Evolutionary conservation across 371 early-diverging fungal genomes (phyloP), one percentile per base, ranked within the genome.

Genomic region (Lichtheimia hyalospora): DNA sequence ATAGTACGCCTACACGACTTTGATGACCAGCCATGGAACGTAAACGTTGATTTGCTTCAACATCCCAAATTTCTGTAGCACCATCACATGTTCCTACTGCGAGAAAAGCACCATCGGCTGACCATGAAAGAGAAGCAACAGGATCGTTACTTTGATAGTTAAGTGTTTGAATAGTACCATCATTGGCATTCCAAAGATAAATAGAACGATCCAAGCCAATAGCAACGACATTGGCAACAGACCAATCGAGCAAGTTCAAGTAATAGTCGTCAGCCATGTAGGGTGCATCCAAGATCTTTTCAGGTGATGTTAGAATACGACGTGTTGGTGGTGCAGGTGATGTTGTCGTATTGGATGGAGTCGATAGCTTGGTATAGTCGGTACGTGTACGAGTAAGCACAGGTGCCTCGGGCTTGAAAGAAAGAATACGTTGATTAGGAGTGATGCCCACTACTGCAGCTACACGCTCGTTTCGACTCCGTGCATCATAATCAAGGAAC

Each of bases 241-340:
- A 91, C 99, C 99, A 99, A 67, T 97, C 98, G 24, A 99, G 72
- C 44, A 99, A 67, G 69, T 99, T 99, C 24, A 98, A 80, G 70
- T 99, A 99, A 68, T 93, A 99, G 69, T 99, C 99, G 67, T 99
- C 97, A 7, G 83, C 62, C 66, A 99, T 73, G 1, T 91, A 95
- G 0, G 96, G 96, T 0, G 97, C 96, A 71, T 97, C 97, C 39
- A 97, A 74, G 4, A 93, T 84, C 58, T 84, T 87, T 62, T 89
- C 89, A 0, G 95, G 91, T 12, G 83, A 76, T 0, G 77, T 80
- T 2, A 82, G 62, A 18, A 96, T 90, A 52, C 86, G 82, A 23
- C 96, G 82, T 54, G 86, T 80, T n/a, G 76, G 64, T 52, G 68
- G 54, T 51, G 54, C 1, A 16, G 58, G 14, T 61, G 75, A 54